Conservation (phyloP, 345 rosid species). For the Arabidopsis suecica region DNA sequence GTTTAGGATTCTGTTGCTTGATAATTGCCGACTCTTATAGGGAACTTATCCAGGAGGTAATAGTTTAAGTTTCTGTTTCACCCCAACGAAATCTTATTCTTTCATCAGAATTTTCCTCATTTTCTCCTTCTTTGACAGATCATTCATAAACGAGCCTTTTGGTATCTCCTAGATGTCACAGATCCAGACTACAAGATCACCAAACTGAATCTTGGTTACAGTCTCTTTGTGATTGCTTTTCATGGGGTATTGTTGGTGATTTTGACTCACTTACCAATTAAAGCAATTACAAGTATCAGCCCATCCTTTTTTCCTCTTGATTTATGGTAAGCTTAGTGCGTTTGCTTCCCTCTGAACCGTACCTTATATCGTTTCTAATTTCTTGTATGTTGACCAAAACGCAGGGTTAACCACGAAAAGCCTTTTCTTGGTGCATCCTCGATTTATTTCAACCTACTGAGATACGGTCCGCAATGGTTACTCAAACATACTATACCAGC, state of each 20-base stretch:
- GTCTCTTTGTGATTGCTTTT: slow-evolving; percentile 32
- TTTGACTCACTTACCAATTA: slow-evolving; percentile 29
- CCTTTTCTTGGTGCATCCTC: not conserved
- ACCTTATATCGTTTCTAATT: not conserved
- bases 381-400: not conserved
- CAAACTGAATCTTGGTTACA: slow-evolving; percentile 12
- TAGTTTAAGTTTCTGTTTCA: slow-evolving; percentile 1
- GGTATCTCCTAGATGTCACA: slow-evolving; percentile 33
- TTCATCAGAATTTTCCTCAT: not conserved
- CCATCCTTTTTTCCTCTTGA: slow-evolving; percentile 39
- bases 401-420: not conserved
- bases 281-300: slow-evolving; percentile 15
- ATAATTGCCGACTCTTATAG: not conserved
- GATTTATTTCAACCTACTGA: not conserved
- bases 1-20: not conserved
- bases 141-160: slow-evolving; percentile 34
- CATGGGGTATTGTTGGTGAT: slow-evolving; percentile 35
- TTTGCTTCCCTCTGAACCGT: not conserved
- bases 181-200: slow-evolving; percentile 37
- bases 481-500: not conserved
- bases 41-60: slow-evolving; percentile 27
- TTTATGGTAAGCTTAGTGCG: slow-evolving; percentile 19
- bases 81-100: not conserved
- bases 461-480: not conserved
- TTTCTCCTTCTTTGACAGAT: slow-evolving; percentile 12